Evolutionary conservation across 257 asterid genomes (phyloP).

Genomic region (Knoxia roxburghii): DNA sequence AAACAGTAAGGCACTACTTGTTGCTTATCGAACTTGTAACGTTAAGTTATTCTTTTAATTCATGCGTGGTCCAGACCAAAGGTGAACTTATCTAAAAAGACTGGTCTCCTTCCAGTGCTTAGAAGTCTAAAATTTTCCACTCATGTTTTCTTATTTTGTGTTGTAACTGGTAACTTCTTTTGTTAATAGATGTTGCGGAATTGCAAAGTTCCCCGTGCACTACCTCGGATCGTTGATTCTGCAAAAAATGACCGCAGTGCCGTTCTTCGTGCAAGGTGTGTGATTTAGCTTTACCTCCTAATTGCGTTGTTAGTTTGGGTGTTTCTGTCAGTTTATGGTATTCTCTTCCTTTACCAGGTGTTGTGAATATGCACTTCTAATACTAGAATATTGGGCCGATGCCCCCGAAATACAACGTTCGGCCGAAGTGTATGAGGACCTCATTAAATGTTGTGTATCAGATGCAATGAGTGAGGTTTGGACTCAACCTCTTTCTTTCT

Average conservation of each 20-base stretch:
- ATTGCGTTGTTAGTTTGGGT: not conserved
- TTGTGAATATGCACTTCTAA: conserved; percentile 90
- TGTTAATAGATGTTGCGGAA: conserved; percentile 78
- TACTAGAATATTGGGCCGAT: conserved; percentile 98
- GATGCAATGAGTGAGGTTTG: conserved; percentile 99
- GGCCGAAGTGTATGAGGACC: conserved; percentile 90
- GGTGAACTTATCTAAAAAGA: not conserved
- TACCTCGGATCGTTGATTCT: conserved; percentile 81
- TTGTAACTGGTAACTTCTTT: conserved; percentile 8
- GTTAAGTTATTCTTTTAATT: not conserved
- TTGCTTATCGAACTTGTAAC: conserved; percentile 7
- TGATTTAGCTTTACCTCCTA: conserved; percentile 5
- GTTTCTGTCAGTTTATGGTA: conserved; percentile 12
- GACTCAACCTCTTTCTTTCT: not conserved
- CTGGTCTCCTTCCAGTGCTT: not conserved
- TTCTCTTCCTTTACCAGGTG: conserved; percentile 50
- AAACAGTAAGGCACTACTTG: conserved; percentile 56
- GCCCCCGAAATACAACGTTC: conserved; percentile 98
- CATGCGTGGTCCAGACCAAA: not conserved
- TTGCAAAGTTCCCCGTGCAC: conserved; percentile 92
- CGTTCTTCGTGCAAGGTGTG: conserved; percentile 96
- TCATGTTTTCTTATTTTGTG: not conserved
- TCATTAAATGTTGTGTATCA: conserved; percentile 83
- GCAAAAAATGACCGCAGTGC: conserved; percentile 95
- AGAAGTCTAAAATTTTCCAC: not conserved